Base-by-base conservation (phyloP, 305 asterid genomes). In the Caryopteris hybrid region DNA sequence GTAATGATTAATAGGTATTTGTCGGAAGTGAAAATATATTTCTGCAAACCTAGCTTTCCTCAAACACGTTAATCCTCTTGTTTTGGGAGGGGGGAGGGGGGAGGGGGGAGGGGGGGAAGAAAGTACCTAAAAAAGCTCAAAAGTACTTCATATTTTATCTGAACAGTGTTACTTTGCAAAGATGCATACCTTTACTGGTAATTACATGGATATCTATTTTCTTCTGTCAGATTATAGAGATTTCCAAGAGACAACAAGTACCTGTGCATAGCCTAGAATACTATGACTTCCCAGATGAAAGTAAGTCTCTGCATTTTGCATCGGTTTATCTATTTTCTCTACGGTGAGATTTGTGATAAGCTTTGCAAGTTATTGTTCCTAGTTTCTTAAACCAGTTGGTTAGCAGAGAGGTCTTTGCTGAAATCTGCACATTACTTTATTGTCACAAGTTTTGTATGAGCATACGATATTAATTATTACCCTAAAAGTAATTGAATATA, bases 281-380 rank as follows among this genome's bases (percentile, higher is more conserved):
- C 67, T 69, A 50, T 18, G 95, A 89, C 79, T 91, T 71, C 73
- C 86, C 90, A 3, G 98, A 86, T 53, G 95, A 87, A 63, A 68
- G 98, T 89, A 79, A 84, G 90, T 80, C 46, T 55, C 64, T 68
- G 47, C 54, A 47, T 36, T 45, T 51, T 39, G 39, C 57, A 62
- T 36, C 60, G 21, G 52, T 76, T 45, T 61, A 41, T 62, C 1
- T 36, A 20, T 14, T 47, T 11, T 22, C n/a, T 33, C 4, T 31
- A 38, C 41, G 52, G 61, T 61, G 65, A 22, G 29, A 8, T 52
- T 11, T 52, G 16, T 52, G 36, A 25, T 25, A 29, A 54, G 13
- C 13, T 27, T 52, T 52, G 0, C 12, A 23, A 5, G 11, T 45
- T 45, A 8, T 9, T 56, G 22, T 34, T 48, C 33, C 61, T 61